Conservation (phyloP, 2,329 filamentous ascomycete species). For the Aspergillus quadricinctus region DNA sequence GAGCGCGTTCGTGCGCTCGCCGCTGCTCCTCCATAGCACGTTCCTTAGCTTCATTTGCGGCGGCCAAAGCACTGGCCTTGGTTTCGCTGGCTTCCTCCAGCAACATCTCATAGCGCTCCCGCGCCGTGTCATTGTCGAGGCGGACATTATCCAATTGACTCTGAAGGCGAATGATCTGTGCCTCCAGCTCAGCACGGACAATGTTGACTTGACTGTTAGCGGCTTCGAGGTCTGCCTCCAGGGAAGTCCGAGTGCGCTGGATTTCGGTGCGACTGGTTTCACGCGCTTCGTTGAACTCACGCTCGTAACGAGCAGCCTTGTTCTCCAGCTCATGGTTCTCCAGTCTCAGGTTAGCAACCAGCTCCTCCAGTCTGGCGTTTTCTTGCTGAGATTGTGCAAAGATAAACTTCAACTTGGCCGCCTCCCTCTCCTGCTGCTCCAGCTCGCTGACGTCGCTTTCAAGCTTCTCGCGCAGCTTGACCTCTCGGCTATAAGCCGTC, state of each 20-base stretch:
- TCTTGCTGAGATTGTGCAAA: conserved; percentile 61
- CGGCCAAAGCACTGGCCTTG: conserved; percentile 57
- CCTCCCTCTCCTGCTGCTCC: conserved; percentile 68
- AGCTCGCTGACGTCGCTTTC: conserved; percentile 58
- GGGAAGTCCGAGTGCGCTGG: conserved; percentile 69
- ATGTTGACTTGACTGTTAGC: conserved; percentile 83
- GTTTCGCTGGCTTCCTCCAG: conserved; percentile 73
- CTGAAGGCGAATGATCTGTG: conserved; percentile 68
- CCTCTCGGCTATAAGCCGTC: conserved; percentile 62
- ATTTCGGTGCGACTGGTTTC: conserved; percentile 77
- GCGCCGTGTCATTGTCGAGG: conserved; percentile 75
- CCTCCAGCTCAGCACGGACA: conserved; percentile 75
- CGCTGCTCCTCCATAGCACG: conserved; percentile 53
- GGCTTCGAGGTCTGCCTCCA: conserved; percentile 77
- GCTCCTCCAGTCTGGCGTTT: conserved; percentile 60
- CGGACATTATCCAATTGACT: conserved; percentile 71
- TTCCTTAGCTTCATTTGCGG: conserved; percentile 51
- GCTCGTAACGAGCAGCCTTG: conserved; percentile 64
- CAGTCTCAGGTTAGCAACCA: conserved; percentile 45
- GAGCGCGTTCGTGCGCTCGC: conserved; percentile 65
- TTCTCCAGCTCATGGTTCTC: conserved; percentile 68
- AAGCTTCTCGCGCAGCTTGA: conserved; percentile 58
- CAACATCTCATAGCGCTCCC: conserved; percentile 76
- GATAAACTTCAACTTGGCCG: conserved; percentile 73
- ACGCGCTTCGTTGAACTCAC: conserved; percentile 78